phyloP scores from a whole-genome alignment of 768 basidiomycete species.

The Hysterangium stoloniferum region DNA sequence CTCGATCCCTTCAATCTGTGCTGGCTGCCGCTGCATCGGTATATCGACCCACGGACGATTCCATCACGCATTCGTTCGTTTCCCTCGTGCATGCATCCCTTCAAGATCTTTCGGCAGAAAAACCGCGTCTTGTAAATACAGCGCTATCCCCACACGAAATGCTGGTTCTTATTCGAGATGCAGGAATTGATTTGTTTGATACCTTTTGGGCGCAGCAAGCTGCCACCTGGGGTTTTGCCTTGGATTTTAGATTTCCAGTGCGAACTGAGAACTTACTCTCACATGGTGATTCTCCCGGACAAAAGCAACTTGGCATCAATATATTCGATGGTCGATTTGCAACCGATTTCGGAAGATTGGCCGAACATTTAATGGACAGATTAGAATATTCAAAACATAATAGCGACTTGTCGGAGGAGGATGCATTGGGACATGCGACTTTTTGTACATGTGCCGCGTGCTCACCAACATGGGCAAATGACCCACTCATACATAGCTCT shows the following conservation, averaged over 20 bases:
- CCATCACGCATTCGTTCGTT: conserved; percentile 19
- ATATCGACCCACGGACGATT: neutral
- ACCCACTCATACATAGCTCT: conserved; percentile 37
- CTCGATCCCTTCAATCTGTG: neutral
- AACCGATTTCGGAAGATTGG: conserved; percentile 51
- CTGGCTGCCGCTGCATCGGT: neutral
- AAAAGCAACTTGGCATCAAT: conserved; percentile 58
- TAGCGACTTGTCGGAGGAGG: conserved; percentile 9
- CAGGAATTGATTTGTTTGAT: conserved; percentile 75
- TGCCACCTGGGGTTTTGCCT: conserved; percentile 61
- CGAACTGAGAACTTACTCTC: neutral
- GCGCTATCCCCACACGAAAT: conserved; percentile 66
- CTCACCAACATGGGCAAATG: conserved; percentile 33
- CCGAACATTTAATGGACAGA: conserved; percentile 31
- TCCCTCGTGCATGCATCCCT: conserved; percentile 56
- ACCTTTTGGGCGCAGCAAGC: conserved; percentile 61
- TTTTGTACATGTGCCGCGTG: conserved; percentile 52
- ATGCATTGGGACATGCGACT: conserved; percentile 1
- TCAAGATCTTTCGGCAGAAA: conserved; percentile 37
- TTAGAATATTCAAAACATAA: conserved; percentile 7
- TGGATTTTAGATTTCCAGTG: conserved; percentile 72
- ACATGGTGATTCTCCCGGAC: conserved; percentile 16
- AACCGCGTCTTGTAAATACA: conserved; percentile 57
- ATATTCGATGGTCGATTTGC: conserved; percentile 54
- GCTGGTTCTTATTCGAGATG: conserved; percentile 49